Base-by-base conservation (phyloP, 768 basidiomycete genomes). In the Crucibulum laeve region DNA sequence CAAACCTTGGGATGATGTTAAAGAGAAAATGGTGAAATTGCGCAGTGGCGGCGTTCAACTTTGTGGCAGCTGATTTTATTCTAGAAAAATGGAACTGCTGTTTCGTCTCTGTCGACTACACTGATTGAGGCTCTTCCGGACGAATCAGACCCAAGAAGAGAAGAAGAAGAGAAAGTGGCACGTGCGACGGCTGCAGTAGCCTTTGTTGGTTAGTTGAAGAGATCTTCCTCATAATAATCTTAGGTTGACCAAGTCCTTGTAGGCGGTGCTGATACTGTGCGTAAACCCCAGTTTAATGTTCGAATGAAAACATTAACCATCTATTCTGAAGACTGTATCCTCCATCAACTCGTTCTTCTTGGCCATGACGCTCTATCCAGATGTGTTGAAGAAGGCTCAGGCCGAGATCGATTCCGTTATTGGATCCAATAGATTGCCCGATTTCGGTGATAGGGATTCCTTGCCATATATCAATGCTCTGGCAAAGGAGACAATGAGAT, bases 331-430 rank as follows among this genome's bases (percentile, higher is more conserved):
- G 65, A 67, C 62, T 3, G 58, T 53, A 23, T 56, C 59, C 4
- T 46, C 62, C 1, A 28, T 70, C 2, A 46, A 52, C 11, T 44
- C 58, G 5, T 69, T 71, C 45, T 46, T 73, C 39, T 49, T 72
- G n/a, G 67, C 67, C 1, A 67, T 75, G 63, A 52, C 63, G 4
- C 44, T 63, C 13, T 53, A 69, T 45, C 71, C 70, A 1, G 60
- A 64, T 11, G 53, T 54, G n/a, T 65, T 64, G 45, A 47, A 41
- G 15, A 62, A 51, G 30, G 71, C 68, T 0, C 74, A 73, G 44
- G 57, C 52, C 11, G 72, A 76, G 49, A 53, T 76, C 13, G 73
- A 74, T 47, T 25, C 36, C 0, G 59, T 74, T 5, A 51, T 73
- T 6, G 64, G 64, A 10, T 18, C 35, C 5, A 58, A 54, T 18